Evolutionary conservation across 306 rosid species (phyloP), one percentile per base, ranked within the genome.

Genomic region (Cicer judaicum): DNA sequence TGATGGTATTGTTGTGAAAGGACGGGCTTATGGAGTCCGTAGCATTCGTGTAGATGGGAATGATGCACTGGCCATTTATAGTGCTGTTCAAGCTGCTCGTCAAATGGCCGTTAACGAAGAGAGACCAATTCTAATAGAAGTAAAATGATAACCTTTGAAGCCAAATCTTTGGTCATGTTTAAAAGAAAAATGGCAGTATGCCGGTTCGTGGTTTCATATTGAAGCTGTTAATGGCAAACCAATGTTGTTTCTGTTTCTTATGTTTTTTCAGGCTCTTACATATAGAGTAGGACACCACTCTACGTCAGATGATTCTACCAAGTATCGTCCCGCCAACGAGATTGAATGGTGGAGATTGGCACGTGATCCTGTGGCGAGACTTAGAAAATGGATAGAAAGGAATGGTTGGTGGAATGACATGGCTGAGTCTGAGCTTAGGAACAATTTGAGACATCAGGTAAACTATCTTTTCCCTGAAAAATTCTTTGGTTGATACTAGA

Each of bases 221-320:
- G 52, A 74, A 42, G 21, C 43, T 79, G 48, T 78, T 43, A 70
- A 42, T 10, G 34, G 19, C 53, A 67, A 68, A 53, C 80, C 47
- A 73, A 70, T 52, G 64, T n/a, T 64, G 24, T 54, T 49, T 73
- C 38, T 82, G 13, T 73, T 47, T 82, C 65, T 54, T 74, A 21
- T 42, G 54, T 73, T 79, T 87, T 70, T 60, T 14, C 77, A 94
- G 99, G 95, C 97, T 46, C 79, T 94, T 47, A 92, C 97, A 5
- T 94, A 94, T 75, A 87, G 99, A 87, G 96, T 83, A 41, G 99
- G 99, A 70, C 99, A 94, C 78, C 97, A 94, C 73, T 85, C 93
- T 18, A 94, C 97, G n/a, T 94, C 99, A 7, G 99, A 94, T 75
- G 99, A 94, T 77, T 94, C 99, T 1, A 92, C 96, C 79, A 94